Base-by-base conservation (phyloP, 345 rosid species). In the Eucalyptus pumila region DNA sequence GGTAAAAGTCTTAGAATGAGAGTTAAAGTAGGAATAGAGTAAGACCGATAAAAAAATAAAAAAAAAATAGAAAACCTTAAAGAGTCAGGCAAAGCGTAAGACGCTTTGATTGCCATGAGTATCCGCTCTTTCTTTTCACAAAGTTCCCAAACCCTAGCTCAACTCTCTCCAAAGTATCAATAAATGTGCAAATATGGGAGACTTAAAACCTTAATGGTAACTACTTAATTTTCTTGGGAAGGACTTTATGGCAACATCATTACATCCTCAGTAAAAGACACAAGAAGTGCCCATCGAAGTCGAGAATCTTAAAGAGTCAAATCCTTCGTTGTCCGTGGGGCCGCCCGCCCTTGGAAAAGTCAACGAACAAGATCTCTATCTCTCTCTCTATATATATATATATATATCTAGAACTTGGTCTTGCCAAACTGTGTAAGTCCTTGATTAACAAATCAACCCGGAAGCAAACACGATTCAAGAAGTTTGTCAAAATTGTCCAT, bases 1-100 rank as follows among this genome's bases (percentile, higher is more conserved):
- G 17, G 7, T 49, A 49, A 49, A 49, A 14, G 51, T 1, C 1
- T 5, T 0, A 49, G 0, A 49, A 0, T 49, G 0, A 49, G 0
- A 49, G 0, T 49, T 49, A 49, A 0, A 49, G 6, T 49, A 49
- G 2, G 0, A 49, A 49, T 49, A 49, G 0, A 49, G 0, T 49
- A 49, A 0, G 0, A 49, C 3, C 1, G 3, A 49, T 6, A 16
- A 14, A 14, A 14, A 14, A 49, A 49, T 13, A 49, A 49, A 48
- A 47, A 47, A 4, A 49, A 49, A 1, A 14, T 49, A 2, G 27
- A 37, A 27, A 56, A 56, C 24, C 8, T 8, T 52, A 52, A 52
- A 52, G 24, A 52, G 58, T 19, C 1, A 3, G 24, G 24, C 2
- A 4, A 52, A 52, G 10, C 4, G 1, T 52, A 19, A 65, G 19